Conservation (phyloP, 345 rosid species). For the Angophora floribunda region DNA sequence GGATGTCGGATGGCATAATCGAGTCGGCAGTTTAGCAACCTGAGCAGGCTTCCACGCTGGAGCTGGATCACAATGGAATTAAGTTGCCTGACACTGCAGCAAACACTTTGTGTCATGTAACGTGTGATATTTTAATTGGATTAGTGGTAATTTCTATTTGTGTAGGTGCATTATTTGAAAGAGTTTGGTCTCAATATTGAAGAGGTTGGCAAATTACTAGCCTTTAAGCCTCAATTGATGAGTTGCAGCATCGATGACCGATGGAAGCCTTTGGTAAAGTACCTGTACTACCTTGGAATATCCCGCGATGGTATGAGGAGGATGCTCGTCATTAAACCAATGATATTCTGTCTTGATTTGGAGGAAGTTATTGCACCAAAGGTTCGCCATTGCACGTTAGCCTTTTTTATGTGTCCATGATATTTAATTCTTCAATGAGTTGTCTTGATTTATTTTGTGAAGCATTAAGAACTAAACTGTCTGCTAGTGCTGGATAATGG, state of each 20-base stretch:
- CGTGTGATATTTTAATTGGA: not conserved
- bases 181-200: constrained; percentile 76
- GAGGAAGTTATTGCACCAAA: constrained; percentile 66
- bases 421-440: not conserved
- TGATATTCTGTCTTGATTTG: constrained; percentile 68
- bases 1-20: not conserved
- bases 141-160: not conserved
- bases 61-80: not conserved
- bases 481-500: not conserved
- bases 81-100: not conserved
- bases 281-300: constrained; percentile 80
- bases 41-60: not conserved
- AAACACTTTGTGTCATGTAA: not conserved
- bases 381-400: constrained; percentile 17
- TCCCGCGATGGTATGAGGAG: constrained; percentile 84
- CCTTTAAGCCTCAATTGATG: constrained; percentile 84
- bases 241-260: constrained; percentile 70
- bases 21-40: not conserved
- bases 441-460: not conserved
- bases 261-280: constrained; percentile 88
- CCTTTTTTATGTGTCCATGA: not conserved
- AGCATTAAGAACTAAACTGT: not conserved
- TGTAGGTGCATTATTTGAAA: constrained; percentile 70
- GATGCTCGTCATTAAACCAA: constrained; percentile 73
- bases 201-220: constrained; percentile 69